Evolutionary conservation across 1,284 basidiomycete genomes (phyloP).

Genomic region (Ustilago tritici): DNA sequence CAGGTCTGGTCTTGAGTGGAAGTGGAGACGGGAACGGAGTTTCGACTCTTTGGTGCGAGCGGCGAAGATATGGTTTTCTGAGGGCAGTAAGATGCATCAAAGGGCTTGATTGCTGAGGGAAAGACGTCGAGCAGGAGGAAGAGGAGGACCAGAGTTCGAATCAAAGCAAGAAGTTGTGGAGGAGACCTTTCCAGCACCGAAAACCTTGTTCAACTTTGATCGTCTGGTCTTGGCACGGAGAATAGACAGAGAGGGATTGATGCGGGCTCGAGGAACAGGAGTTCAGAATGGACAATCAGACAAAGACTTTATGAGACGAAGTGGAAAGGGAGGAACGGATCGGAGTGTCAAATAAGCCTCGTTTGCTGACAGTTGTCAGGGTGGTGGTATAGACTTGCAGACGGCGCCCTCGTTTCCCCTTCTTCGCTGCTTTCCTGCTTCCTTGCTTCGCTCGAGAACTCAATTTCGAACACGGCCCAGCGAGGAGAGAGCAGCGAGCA

Average conservation of each 20-base stretch:
- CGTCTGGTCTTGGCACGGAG: neutral
- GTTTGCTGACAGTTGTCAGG: constrained; percentile 6
- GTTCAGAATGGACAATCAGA: neutral
- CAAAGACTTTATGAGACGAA: neutral
- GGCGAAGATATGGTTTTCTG: neutral
- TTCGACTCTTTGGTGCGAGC: neutral
- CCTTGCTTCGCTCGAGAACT: neutral
- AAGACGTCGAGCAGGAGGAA: neutral
- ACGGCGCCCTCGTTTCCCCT: neutral
- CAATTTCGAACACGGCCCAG: neutral
- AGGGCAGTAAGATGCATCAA: neutral
- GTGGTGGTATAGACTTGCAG: constrained; percentile 4
- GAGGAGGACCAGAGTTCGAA: neutral
- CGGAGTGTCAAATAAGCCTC: constrained; percentile 11
- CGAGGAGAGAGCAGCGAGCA: neutral
- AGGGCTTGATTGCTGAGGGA: neutral
- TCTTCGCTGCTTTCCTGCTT: neutral
- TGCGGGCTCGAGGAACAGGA: neutral
- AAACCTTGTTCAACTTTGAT: constrained; percentile 2
- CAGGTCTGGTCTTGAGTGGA: neutral
- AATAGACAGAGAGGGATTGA: neutral
- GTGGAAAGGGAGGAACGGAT: neutral
- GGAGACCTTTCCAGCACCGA: neutral
- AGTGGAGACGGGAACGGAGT: constrained; percentile 1
- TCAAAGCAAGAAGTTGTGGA: neutral